phyloP scores from a whole-genome alignment of 2,329 filamentous ascomycete genomes.

The Cladosporium sp. region DNA sequence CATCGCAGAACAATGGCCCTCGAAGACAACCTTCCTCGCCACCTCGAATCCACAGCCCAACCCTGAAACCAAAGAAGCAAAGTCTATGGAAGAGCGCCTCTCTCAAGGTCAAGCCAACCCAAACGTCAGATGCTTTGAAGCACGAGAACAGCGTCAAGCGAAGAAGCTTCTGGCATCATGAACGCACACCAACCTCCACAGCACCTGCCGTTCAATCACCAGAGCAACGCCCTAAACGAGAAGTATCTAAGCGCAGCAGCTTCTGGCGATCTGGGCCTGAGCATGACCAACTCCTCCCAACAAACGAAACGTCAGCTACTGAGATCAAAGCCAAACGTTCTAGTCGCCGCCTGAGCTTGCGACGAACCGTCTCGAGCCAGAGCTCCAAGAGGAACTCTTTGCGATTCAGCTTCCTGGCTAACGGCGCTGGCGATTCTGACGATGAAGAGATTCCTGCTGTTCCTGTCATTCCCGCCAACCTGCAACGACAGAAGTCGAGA shows the following conservation, averaged over 20 bases:
- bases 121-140: background rate
- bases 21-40: slow-evolving; percentile 1
- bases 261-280: background rate
- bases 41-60: slow-evolving; percentile 7
- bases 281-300: background rate
- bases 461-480: background rate
- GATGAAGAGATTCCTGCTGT: background rate
- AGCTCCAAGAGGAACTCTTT: slow-evolving; percentile 7
- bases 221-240: background rate
- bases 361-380: background rate
- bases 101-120: background rate
- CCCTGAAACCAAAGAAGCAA: background rate
- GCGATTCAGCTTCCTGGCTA: slow-evolving; percentile 4
- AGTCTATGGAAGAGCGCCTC: background rate
- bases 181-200: background rate
- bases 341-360: background rate
- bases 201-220: slow-evolving; percentile 1
- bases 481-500: background rate
- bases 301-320: background rate
- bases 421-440: background rate
- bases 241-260: background rate
- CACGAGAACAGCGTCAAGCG: background rate
- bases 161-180: background rate
- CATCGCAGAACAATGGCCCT: background rate
- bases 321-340: background rate